Conservation (phyloP, 805 yeast species). For the Candida ipomoeae region DNA sequence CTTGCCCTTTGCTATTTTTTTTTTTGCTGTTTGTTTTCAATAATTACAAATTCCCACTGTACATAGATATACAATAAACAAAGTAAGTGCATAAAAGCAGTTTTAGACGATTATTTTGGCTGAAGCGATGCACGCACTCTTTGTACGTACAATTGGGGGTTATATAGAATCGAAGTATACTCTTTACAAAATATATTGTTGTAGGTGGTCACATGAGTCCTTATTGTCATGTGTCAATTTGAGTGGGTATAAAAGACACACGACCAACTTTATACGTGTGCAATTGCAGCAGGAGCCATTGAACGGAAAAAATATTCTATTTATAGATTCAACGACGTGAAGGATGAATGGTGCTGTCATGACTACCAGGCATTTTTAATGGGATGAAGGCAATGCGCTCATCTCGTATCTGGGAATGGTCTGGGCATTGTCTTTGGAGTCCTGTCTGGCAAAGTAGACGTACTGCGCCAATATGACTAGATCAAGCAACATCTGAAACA, state of each 20-base stretch:
- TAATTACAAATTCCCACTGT: not conserved
- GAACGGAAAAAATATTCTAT: not conserved
- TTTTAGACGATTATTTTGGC: not conserved
- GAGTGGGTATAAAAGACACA: no score
- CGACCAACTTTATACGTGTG: no score
- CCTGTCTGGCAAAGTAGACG: conserved; percentile 49
- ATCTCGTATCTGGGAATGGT: conserved; percentile 12
- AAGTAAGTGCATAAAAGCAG: not conserved
- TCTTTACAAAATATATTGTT: no score
- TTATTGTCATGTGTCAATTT: no score
- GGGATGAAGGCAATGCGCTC: not conserved
- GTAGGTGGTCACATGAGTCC: no score
- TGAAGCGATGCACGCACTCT: not conserved
- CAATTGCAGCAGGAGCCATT: no score
- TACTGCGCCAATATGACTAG: conserved; percentile 70
- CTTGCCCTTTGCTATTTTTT: not conserved
- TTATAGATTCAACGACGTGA: not conserved
- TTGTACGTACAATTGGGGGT: not conserved
- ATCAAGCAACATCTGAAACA: conserved; percentile 75
- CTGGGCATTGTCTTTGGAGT: conserved; percentile 2
- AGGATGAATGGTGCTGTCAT: not conserved
- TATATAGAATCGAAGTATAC: not conserved
- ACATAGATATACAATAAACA: conserved; percentile 3
- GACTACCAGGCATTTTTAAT: not conserved
- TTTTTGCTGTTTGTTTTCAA: conserved; percentile 2